Evolutionary conservation across 1,139 yeast genomes (phyloP), one percentile per base, ranked within the genome.

Genomic region (Taphrina communis): DNA sequence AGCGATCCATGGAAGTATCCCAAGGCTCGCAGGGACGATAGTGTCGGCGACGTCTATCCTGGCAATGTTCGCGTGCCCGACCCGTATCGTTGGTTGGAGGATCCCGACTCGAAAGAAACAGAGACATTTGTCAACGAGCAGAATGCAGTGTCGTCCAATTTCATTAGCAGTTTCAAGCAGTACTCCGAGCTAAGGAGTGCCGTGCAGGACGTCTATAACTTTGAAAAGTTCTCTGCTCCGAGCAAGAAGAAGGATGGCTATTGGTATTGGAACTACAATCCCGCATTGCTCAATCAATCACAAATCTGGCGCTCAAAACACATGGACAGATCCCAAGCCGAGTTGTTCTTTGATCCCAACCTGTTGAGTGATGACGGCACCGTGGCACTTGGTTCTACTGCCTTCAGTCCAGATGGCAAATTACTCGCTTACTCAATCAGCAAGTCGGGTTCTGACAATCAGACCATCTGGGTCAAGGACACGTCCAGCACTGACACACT

Each of bases 311-410:
- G 67, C 12, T 63, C 67, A n/a, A 53, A 36, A n/a, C 11, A 17
- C 55, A 35, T 63, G 46, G 61, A 63, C 25, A 46, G 67, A 17
- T 8, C 39, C 5, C 48, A 53, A n/a, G 52, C 59, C n/a, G 67
- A 63, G 41, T 46, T 63, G n/a, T 63, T 63, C 56, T 63, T 63
- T 21, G 67, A 63, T 38, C 67, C 67, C n/a, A 63, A 63, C 17
- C 11, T 46, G 36, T 55, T 63, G 38, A 63, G 67, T 38, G 46
- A 42, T n/a, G 67, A 63, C 46, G 67, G 67, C 17, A 63, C 67
- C 6, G 61, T 63, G 9, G 56, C 67, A 9, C 48, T 63, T 9
- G 55, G 61, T 38, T 42, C 55, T 7, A 63, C 67, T 9, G 60
- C 67, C 25, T 63, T 63, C 19, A 42, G 55, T 19, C 41, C 44